These are phyloP conservation scores for Emiliania huxleyi DNA, from an alignment of 78 protist genomes.

Conservation along the genomic window DNA sequence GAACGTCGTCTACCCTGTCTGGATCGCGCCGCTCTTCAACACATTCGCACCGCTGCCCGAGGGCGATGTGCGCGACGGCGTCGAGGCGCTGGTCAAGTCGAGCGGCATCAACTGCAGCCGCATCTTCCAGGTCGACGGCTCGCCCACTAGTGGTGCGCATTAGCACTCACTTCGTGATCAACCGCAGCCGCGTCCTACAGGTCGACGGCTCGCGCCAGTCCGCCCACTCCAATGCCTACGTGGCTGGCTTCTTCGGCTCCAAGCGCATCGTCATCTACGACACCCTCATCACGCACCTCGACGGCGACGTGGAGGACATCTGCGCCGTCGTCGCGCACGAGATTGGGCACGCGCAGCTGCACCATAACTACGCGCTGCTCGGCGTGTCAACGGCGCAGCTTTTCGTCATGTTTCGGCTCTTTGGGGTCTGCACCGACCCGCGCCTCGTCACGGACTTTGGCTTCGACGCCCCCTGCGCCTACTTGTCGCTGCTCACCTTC, in stretches of 20 bases:
- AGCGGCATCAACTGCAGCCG: conserved; percentile 43
- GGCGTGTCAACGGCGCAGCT: conserved; percentile 23
- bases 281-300: conserved; percentile 45
- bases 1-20: conserved; percentile 63
- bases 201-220: conserved; percentile 60
- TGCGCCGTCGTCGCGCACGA: conserved; percentile 74
- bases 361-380: conserved; percentile 58
- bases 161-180: too few relatives aligned
- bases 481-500: too few relatives aligned
- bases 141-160: too few relatives aligned
- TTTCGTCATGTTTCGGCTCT: conserved; percentile 35
- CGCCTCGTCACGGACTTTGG: not conserved
- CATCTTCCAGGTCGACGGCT: conserved; percentile 30
- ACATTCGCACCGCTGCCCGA: conserved; percentile 39
- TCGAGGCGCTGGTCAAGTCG: conserved; percentile 29
- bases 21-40: conserved; percentile 85
- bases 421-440: conserved; percentile 19
- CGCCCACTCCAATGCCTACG: conserved; percentile 68
- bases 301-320: not conserved
- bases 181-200: conserved; percentile 28
- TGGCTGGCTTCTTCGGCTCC: conserved; percentile 74
- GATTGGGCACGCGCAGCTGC: conserved; percentile 74
- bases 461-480: too few relatives aligned
- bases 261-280: conserved; percentile 86
- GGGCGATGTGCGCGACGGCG: not conserved